Evolutionary conservation across 1,284 basidiomycete species (phyloP).

Genomic region (Cutaneotrichosporon sp.): DNA sequence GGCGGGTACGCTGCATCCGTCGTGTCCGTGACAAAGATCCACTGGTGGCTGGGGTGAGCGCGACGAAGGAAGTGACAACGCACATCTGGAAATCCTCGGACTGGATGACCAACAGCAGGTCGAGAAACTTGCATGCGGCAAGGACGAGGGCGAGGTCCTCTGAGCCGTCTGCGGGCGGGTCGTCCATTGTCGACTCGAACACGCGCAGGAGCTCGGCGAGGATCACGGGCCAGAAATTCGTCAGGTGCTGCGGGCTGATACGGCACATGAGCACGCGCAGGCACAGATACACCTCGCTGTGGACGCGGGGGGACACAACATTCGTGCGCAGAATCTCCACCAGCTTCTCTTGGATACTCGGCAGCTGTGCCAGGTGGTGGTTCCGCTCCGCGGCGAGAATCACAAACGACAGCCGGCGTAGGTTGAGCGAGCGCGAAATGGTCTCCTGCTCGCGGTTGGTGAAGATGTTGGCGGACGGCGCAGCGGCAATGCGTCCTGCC

Average conservation of each 20-base stretch:
- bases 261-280: constrained; percentile 86
- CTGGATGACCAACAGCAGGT: constrained; percentile 83
- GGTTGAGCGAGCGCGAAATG: constrained; percentile 75
- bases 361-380: constrained; percentile 81
- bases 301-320: constrained; percentile 73
- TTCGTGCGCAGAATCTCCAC: constrained; percentile 81
- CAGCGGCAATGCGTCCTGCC: constrained; percentile 71
- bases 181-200: constrained; percentile 53
- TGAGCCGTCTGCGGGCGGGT: constrained; percentile 59
- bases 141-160: constrained; percentile 78
- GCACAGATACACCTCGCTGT: constrained; percentile 89
- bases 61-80: constrained; percentile 29
- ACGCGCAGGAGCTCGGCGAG: constrained; percentile 74
- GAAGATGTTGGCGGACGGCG: constrained; percentile 92
- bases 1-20: constrained; percentile 88
- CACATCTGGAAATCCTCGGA: constrained; percentile 98
- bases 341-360: constrained; percentile 90
- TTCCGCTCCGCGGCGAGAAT: constrained; percentile 82
- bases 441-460: constrained; percentile 92
- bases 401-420: constrained; percentile 80
- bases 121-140: constrained; percentile 87
- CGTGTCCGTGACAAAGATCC: constrained; percentile 98
- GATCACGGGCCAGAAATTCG: constrained; percentile 95
- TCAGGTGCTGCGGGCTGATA: constrained; percentile 83
- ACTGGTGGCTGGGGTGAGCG: constrained; percentile 70